Conservation (phyloP, 2,329 filamentous ascomycete species). For the Penicillium capsulatum region DNA sequence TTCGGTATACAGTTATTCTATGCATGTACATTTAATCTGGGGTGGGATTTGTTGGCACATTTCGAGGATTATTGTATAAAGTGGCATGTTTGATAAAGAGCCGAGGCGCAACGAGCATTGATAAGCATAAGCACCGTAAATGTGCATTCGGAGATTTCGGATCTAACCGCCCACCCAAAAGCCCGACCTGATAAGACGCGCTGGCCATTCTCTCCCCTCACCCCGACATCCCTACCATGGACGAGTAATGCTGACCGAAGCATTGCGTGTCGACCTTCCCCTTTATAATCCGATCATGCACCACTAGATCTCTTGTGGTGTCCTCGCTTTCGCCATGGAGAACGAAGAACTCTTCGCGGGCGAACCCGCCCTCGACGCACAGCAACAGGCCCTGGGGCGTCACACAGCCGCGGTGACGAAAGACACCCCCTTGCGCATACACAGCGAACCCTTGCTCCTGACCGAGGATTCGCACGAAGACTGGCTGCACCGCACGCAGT, state of each 20-base stretch:
- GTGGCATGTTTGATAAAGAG: background rate
- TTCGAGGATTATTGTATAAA: slow-evolving; percentile 5
- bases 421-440: slow-evolving; percentile 18
- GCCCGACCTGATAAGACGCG: background rate
- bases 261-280: slow-evolving; percentile 3
- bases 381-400: slow-evolving; percentile 16
- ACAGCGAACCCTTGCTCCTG: slow-evolving; percentile 12
- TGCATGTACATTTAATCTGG: slow-evolving; percentile 6
- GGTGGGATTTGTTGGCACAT: slow-evolving; percentile 7
- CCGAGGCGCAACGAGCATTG: too few relatives aligned
- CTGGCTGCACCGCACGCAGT: slow-evolving; percentile 6
- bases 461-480: slow-evolving; percentile 9
- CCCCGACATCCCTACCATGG: slow-evolving; percentile 4
- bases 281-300: slow-evolving; percentile 34
- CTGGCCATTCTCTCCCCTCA: slow-evolving; percentile 5
- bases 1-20: background rate
- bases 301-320: background rate
- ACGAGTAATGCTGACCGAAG: slow-evolving; percentile 11
- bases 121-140: too few relatives aligned
- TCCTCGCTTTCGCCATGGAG: too few relatives aligned
- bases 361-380: slow-evolving; percentile 33
- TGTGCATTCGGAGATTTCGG: slow-evolving; percentile 11
- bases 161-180: background rate
- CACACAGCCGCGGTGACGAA: slow-evolving; percentile 10
- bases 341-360: slow-evolving; percentile 32